These are phyloP conservation scores for Cerioporus squamosus DNA, from an alignment of 1,284 basidiomycete genomes.

Conservation along the genomic window DNA sequence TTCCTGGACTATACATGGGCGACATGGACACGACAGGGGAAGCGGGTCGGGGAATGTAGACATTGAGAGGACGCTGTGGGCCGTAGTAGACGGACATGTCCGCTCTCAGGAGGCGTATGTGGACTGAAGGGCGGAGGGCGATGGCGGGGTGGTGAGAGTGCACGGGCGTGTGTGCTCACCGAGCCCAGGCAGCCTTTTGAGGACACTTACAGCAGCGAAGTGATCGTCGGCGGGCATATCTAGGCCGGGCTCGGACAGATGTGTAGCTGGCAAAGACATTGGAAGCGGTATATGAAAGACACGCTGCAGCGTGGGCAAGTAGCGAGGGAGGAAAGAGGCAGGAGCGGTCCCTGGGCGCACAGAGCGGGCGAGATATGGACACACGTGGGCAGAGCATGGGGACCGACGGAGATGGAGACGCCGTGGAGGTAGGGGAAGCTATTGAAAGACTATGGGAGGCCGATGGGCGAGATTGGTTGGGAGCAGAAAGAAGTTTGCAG, in stretches of 20 bases:
- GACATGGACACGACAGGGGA: conserved; percentile 22
- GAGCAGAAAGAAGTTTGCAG: neutral
- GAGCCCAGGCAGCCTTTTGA: conserved; percentile 11
- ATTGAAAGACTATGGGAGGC: neutral
- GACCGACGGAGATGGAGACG: neutral
- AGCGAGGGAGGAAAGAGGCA: conserved; percentile 21
- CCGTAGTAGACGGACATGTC: neutral
- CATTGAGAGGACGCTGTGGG: conserved; percentile 22
- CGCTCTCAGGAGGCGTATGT: conserved; percentile 7
- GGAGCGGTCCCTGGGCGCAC: conserved; percentile 22
- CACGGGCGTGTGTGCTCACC: conserved; percentile 1
- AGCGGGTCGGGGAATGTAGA: conserved; percentile 24
- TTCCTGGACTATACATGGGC: conserved; percentile 26
- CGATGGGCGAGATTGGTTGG: conserved; percentile 1
- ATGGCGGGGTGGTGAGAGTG: conserved; percentile 3
- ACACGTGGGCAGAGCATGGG: conserved; percentile 28
- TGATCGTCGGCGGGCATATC: conserved; percentile 21
- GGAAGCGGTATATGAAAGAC: conserved; percentile 30
- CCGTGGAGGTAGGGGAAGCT: neutral
- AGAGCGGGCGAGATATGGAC: conserved; percentile 26
- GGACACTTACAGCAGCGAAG: neutral
- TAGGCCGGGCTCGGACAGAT: conserved; percentile 9
- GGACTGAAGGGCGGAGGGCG: neutral
- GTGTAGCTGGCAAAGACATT: conserved; percentile 11
- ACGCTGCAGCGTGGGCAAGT: conserved; percentile 33